Conservation (phyloP, 768 basidiomycete species). For the Inosperma sp. region DNA sequence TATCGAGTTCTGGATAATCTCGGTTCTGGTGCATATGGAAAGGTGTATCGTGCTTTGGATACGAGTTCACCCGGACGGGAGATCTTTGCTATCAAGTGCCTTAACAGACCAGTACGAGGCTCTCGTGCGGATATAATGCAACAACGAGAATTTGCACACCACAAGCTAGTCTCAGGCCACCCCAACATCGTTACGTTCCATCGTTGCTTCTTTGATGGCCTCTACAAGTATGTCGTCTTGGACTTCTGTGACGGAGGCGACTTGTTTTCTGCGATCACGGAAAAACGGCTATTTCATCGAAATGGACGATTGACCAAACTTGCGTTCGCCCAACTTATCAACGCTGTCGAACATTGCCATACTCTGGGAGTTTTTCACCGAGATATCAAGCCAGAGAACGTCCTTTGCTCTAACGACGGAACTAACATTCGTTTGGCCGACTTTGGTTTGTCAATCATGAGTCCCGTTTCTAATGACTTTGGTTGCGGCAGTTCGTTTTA, state of each 20-base stretch:
- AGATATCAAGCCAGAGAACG: slow-evolving; percentile 84
- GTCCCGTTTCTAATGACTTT: slow-evolving; percentile 42
- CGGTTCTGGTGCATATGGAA: slow-evolving; percentile 73
- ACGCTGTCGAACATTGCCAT: slow-evolving; percentile 75
- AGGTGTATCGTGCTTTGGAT: slow-evolving; percentile 71
- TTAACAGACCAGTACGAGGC: slow-evolving; percentile 53
- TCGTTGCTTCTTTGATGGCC: slow-evolving; percentile 54
- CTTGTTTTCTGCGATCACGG: slow-evolving; percentile 67
- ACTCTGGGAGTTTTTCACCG: slow-evolving; percentile 70
- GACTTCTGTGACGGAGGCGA: slow-evolving; percentile 59
- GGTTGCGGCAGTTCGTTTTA: slow-evolving; percentile 59
- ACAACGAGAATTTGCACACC: slow-evolving; percentile 62
- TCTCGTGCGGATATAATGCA: slow-evolving; percentile 56
- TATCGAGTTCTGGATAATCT: slow-evolving; percentile 58
- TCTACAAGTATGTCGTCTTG: slow-evolving; percentile 63
- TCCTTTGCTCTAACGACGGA: slow-evolving; percentile 56
- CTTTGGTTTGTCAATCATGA: slow-evolving; percentile 66
- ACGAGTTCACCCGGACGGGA: slow-evolving; percentile 32
- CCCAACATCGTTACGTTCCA: slow-evolving; percentile 68
- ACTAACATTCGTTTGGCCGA: slow-evolving; percentile 60
- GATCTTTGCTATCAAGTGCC: slow-evolving; percentile 73
- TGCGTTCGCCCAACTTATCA: slow-evolving; percentile 74
- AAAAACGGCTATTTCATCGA: slow-evolving; percentile 46
- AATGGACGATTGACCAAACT: slow-evolving; percentile 59
- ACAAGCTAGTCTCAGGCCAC: slow-evolving; percentile 48